Conservation (phyloP, 441 rosid species). For the Croton setiger region DNA sequence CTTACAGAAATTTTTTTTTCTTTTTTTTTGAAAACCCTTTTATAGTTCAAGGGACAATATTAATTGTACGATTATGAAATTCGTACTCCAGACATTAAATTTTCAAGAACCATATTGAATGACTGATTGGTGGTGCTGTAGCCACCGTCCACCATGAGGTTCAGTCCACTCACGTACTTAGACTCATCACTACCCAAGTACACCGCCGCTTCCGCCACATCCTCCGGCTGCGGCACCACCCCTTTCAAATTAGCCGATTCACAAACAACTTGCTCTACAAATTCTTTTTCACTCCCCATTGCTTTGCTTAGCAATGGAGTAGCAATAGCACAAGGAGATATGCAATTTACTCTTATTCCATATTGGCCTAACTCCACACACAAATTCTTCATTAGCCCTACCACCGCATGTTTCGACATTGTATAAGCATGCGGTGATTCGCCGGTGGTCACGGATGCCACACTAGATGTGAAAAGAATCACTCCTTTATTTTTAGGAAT, state of each 20-base stretch:
- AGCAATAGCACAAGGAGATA: conserved; percentile 34
- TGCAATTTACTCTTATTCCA: conserved; percentile 44
- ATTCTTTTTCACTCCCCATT: conserved; percentile 10
- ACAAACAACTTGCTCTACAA: conserved; percentile 19
- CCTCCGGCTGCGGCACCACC: conserved; percentile 21
- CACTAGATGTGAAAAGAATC: conserved; percentile 42
- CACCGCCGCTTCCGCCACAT: conserved; percentile 44
- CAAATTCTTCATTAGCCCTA: conserved; percentile 42
- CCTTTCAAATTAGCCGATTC: conserved; percentile 35
- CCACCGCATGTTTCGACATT: conserved; percentile 46
- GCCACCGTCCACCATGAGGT: conserved; percentile 50
- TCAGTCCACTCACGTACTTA: conserved; percentile 42
- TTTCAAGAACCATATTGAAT: background rate
- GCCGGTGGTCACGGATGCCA: conserved; percentile 14
- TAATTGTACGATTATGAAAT: no score
- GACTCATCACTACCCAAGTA: conserved; percentile 44
- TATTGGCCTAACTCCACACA: conserved; percentile 40
- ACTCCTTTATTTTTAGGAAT: background rate
- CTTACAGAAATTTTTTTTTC: no score
- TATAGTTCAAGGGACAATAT: no score
- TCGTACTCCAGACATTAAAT: conserved; percentile 5
- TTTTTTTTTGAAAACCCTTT: no score
- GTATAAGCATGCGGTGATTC: conserved; percentile 34
- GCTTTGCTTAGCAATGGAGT: conserved; percentile 28
- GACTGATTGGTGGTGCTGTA: conserved; percentile 28